A percentile compares a stretch with the other conserved stretches of the same genome.
phyloP scores from a whole-genome alignment of 1,139 yeast species.

The Kurtzmaniella natalensis region DNA sequence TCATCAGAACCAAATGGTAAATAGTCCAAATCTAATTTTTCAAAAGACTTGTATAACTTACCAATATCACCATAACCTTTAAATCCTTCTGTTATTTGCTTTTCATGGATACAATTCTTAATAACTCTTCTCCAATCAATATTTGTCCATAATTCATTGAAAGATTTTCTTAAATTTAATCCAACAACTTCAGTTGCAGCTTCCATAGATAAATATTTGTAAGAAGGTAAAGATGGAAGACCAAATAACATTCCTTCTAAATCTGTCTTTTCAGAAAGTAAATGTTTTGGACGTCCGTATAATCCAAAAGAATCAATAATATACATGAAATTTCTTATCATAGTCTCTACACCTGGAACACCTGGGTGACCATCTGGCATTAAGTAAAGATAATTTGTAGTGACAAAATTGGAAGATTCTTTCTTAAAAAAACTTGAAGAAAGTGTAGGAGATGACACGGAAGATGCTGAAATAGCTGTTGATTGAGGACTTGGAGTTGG shows the following conservation, averaged over 20 bases:
- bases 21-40: slow-evolving; percentile 21
- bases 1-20: slow-evolving; percentile 13
- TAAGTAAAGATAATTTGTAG: slow-evolving; percentile 38
- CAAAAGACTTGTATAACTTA: slow-evolving; percentile 20
- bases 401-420: slow-evolving; percentile 25
- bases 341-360: slow-evolving; percentile 52
- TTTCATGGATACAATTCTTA: slow-evolving; percentile 21
- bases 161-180: slow-evolving; percentile 24
- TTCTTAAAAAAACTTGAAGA: slow-evolving; percentile 19
- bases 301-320: slow-evolving; percentile 50
- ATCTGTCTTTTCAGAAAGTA: slow-evolving; percentile 43
- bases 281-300: slow-evolving; percentile 52
- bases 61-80: slow-evolving; percentile 33
- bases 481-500: slow-evolving; percentile 18
- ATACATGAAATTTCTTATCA: slow-evolving; percentile 51
- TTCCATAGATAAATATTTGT: slow-evolving; percentile 41
- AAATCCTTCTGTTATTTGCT: slow-evolving; percentile 10
- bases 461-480: slow-evolving; percentile 8
- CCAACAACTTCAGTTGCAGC: slow-evolving; percentile 34
- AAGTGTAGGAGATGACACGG: slow-evolving; percentile 12
- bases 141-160: slow-evolving; percentile 32
- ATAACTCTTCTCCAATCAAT: slow-evolving; percentile 38
- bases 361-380: slow-evolving; percentile 56
- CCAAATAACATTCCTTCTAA: slow-evolving; percentile 48
- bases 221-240: slow-evolving; percentile 54